These are phyloP conservation scores for Cyathus striatus DNA, from an alignment of 768 basidiomycete species.

Conservation along the genomic window DNA sequence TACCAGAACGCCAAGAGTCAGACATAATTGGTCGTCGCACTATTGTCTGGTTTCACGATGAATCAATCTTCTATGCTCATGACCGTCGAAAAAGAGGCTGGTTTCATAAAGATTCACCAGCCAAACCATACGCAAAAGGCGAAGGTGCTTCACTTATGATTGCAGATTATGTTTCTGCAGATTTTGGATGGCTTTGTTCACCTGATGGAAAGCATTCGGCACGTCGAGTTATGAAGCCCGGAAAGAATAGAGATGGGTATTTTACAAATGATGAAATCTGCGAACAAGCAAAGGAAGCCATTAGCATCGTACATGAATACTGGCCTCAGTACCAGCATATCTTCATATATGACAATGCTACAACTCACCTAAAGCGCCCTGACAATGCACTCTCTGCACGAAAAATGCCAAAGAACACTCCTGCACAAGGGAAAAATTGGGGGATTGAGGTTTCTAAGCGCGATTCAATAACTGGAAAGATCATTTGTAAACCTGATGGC, in stretches of 20 bases:
- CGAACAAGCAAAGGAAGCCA: conserved; percentile 14
- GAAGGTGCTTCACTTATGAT: conserved; percentile 35
- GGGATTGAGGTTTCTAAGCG: conserved; percentile 10
- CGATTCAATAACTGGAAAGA: conserved; percentile 13
- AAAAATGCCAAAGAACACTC: conserved; percentile 22
- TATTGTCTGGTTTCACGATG: conserved; percentile 28
- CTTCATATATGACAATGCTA: conserved; percentile 16
- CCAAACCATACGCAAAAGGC: conserved; percentile 28
- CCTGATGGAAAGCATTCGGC: conserved; percentile 10
- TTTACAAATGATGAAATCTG: conserved; percentile 23
- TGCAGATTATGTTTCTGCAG: conserved; percentile 28
- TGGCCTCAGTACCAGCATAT: conserved; percentile 18
- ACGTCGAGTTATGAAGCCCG: conserved; percentile 14
- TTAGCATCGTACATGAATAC: conserved; percentile 11
- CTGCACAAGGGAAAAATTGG: conserved; percentile 12
- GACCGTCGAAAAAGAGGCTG: conserved; percentile 21
- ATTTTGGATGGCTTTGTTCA: conserved; percentile 16
- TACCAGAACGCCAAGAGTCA: conserved; percentile 1
- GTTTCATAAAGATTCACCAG: conserved; percentile 17
- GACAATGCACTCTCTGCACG: conserved; percentile 23
- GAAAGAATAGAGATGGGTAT: conserved; percentile 18
- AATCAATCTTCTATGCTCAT: conserved; percentile 34
- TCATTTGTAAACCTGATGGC: conserved; percentile 16
- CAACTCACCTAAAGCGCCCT: conserved; percentile 21
- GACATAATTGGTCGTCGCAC: not conserved